These are phyloP conservation scores for Zoysia pacifica DNA, from an alignment of 176 grass and related monocot species.

Conservation along the genomic window DNA sequence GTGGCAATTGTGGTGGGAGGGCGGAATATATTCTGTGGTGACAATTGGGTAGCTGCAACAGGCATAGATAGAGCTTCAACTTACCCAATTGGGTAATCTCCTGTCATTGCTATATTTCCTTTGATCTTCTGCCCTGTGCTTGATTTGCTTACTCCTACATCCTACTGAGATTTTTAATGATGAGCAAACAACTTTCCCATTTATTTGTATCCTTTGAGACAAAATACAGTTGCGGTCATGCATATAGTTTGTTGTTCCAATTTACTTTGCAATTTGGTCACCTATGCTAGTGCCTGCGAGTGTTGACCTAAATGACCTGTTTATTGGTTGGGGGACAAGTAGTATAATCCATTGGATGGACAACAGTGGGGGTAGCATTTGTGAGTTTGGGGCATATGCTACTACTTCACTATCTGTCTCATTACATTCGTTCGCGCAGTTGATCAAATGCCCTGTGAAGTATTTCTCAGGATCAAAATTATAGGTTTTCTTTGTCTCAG, in stretches of 20 bases:
- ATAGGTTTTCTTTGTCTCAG: neutral
- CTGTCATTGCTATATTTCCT: neutral
- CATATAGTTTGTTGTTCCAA: too few relatives aligned
- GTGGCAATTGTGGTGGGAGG: slow-evolving; percentile 64
- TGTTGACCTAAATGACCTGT: too few relatives aligned
- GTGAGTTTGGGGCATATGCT: neutral
- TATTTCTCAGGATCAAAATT: neutral
- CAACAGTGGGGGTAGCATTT: too few relatives aligned
- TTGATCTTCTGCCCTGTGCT: neutral
- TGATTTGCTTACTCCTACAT: too few relatives aligned
- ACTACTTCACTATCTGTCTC: neutral
- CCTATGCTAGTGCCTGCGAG: too few relatives aligned
- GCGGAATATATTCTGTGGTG: slow-evolving; percentile 59
- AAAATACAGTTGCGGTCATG: too few relatives aligned
- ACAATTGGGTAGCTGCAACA: slow-evolving; percentile 54
- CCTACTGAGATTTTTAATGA: too few relatives aligned
- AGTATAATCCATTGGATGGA: too few relatives aligned
- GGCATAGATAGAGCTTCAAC: slow-evolving; percentile 56
- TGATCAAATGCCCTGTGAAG: neutral
- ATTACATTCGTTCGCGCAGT: neutral
- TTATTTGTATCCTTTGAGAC: too few relatives aligned
- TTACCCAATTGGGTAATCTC: slow-evolving; percentile 56
- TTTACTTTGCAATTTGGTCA: too few relatives aligned
- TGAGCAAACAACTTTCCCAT: too few relatives aligned
- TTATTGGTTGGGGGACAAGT: too few relatives aligned